Base-by-base conservation (phyloP, 176 grass and related monocot species). In the Ampelocalamus luodianensis region DNA sequence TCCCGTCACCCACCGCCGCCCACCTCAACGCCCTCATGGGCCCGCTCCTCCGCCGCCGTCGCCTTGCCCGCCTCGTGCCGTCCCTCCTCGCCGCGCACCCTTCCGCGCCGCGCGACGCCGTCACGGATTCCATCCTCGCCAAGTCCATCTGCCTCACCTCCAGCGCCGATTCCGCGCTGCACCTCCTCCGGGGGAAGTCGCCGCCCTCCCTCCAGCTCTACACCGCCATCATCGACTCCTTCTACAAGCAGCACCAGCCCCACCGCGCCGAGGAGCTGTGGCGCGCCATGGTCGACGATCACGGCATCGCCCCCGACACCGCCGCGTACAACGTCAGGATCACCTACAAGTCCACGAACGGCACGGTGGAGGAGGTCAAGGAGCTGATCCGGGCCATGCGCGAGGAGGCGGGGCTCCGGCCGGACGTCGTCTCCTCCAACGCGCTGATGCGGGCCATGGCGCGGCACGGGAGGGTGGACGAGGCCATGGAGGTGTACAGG, bases 191-290 rank as follows among this genome's bases (percentile, higher is more conserved):
- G 20, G 74, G 77, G 58, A 59, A 64, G 67, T 22, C 53, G 68
- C 39, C 38, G 66, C 85, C 89, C 4, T 83, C 85, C 50, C 22
- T 90, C 40, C 60, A 68, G 8, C 68, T 90, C 42, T 87, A 83
- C 85, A 90, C 89, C 23, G 1, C 74, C 18, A 10, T 90, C 80
- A 90, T 90, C 60, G 85, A 87, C 89, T 83, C 89, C 80, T 87
- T 68, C 80, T 87, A 90, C 80, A 90, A 90, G 89, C 66, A 87
- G 61, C 68, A 70, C 13, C 70, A 72, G 79, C 85, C 89, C 17
- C 84, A 90, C 80, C 89, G 85, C 74, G 85, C 85, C 9, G 89
- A 90, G 53, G 67, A 90, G 75, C 49, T 87, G n/a, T 87, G 89
- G 89, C 89, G 84, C 32, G 23, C 63, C 38, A 90, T 90, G 89